phyloP scores from a whole-genome alignment of 768 basidiomycete genomes.

The Leccinum boreale region DNA sequence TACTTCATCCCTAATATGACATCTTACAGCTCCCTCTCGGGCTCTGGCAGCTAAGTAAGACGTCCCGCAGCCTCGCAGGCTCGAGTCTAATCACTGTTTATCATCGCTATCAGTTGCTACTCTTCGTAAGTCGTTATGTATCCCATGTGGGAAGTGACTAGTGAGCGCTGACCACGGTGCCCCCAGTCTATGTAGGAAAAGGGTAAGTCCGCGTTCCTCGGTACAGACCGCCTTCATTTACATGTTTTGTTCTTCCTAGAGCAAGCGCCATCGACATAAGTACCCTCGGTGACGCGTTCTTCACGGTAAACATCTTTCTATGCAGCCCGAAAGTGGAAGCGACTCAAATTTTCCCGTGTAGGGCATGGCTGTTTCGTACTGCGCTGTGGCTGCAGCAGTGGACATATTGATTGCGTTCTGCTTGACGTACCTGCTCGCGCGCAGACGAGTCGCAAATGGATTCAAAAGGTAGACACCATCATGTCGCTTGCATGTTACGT shows the following conservation, averaged over 20 bases:
- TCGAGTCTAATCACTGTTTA: not conserved
- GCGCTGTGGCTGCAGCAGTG: not conserved
- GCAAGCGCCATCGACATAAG: not conserved
- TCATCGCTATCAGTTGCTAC: not conserved
- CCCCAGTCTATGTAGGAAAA: not conserved
- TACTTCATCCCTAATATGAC: not conserved
- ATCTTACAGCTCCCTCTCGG: not conserved
- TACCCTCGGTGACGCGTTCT: not conserved
- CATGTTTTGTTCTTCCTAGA: not conserved
- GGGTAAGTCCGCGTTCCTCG: not conserved
- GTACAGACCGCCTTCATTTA: not conserved
- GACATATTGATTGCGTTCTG: constrained; percentile 1
- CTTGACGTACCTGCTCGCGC: constrained; percentile 1
- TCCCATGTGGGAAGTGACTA: not conserved
- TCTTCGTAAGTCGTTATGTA: not conserved
- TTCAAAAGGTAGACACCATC: not conserved
- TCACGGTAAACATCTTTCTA: not conserved
- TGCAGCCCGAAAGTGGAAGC: not conserved
- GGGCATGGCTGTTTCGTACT: constrained; percentile 1
- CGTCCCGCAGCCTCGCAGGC: not conserved
- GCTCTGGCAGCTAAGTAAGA: constrained; percentile 2
- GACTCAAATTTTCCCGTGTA: not conserved
- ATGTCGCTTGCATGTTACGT: not conserved
- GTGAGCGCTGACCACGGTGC: not conserved
- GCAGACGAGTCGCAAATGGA: not conserved